Percentiles rank a stretch among this genome's conserved stretches.
These are phyloP conservation scores for Paraglomus brasilianum DNA, from an alignment of 192 early-diverging fungal species.

Conservation along the genomic window DNA sequence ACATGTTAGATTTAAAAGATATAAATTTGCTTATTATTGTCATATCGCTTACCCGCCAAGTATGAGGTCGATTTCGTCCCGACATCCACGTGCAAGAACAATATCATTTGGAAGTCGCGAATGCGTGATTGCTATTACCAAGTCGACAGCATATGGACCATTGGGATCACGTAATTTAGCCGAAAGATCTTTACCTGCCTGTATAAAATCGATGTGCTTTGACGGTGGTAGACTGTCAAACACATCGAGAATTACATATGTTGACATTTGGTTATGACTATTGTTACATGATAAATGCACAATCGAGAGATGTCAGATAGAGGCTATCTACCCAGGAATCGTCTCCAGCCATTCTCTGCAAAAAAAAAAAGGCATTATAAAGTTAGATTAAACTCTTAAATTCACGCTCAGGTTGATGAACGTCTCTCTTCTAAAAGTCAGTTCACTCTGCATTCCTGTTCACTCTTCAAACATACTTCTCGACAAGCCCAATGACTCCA, in stretches of 20 bases:
- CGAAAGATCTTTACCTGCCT: conserved; percentile 44
- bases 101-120: conserved; percentile 71
- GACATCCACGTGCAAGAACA: conserved; percentile 48
- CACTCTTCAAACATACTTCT: conserved; percentile 42
- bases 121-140: conserved; percentile 72
- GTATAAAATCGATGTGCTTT: conserved; percentile 58
- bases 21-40: neutral
- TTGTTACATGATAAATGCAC: neutral
- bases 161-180: conserved; percentile 37
- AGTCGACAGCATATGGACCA: conserved; percentile 50
- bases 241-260: too few species aligned
- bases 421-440: too few species aligned
- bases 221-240: conserved; percentile 49
- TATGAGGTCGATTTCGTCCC: conserved; percentile 62
- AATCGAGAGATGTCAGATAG: neutral
- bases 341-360: conserved; percentile 66
- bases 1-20: neutral
- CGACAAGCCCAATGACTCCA: conserved; percentile 70
- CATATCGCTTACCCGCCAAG: conserved; percentile 53
- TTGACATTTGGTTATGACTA: neutral
- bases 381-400: neutral
- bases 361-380: neutral
- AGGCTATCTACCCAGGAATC: conserved; percentile 43
- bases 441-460: too few species aligned
- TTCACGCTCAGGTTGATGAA: too few species aligned